Evolutionary conservation across 345 rosid genomes (phyloP).

Genomic region (Excoecaria cochinchinensis): DNA sequence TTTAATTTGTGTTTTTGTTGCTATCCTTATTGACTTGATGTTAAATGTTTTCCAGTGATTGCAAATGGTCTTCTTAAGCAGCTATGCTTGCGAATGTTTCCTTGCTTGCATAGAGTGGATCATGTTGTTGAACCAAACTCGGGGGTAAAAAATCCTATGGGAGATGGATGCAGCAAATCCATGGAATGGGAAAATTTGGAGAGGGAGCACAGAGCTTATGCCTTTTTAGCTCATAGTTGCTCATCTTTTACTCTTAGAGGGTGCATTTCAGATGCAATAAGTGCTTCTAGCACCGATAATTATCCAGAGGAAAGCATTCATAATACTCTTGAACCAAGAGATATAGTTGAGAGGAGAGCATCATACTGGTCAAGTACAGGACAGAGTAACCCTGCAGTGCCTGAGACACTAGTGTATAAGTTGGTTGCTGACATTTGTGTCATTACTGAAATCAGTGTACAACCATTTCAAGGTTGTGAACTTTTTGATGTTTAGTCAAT

Average conservation of each 20-base stretch:
- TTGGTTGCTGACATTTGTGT: slow-evolving; percentile 64
- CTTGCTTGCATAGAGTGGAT: slow-evolving; percentile 47
- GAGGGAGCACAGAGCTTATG: slow-evolving; percentile 70
- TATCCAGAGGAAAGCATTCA: slow-evolving; percentile 71
- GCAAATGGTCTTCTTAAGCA: slow-evolving; percentile 54
- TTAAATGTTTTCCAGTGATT: slow-evolving; percentile 49
- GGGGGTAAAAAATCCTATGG: slow-evolving; percentile 24
- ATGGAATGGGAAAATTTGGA: slow-evolving; percentile 44
- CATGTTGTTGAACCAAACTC: slow-evolving; percentile 41
- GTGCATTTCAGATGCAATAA: slow-evolving; percentile 58
- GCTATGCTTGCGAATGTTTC: slow-evolving; percentile 69
- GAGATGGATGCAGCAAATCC: slow-evolving; percentile 51
- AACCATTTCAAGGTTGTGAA: slow-evolving; percentile 74
- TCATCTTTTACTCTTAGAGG: slow-evolving; percentile 34
- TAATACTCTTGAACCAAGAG: slow-evolving; percentile 64
- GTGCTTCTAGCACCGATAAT: slow-evolving; percentile 93
- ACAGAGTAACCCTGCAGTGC: slow-evolving; percentile 57
- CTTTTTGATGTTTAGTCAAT: background rate
- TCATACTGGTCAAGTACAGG: slow-evolving; percentile 98
- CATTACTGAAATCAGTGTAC: slow-evolving; percentile 64
- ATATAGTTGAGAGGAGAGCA: slow-evolving; percentile 43
- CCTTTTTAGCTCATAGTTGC: slow-evolving; percentile 56
- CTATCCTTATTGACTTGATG: background rate
- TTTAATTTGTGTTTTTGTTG: background rate
- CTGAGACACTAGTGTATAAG: slow-evolving; percentile 83